These are phyloP conservation scores for Cercospora berteroae DNA, from an alignment of 2,329 filamentous ascomycete species.

Conservation along the genomic window DNA sequence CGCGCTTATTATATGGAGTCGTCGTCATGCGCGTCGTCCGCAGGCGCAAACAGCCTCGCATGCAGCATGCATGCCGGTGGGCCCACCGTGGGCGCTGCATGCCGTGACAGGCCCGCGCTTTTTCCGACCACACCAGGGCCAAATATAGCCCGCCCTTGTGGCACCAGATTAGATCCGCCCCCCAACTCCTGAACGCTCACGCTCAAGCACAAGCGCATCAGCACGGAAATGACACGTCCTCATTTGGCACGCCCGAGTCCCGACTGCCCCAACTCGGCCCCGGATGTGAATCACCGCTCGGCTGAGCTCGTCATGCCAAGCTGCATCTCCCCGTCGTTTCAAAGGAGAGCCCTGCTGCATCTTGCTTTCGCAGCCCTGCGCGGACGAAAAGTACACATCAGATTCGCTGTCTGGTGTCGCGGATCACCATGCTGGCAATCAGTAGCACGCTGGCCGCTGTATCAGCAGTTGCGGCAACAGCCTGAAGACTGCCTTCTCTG, in stretches of 20 bases:
- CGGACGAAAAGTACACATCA: not conserved
- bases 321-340: not conserved
- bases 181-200: not conserved
- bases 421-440: not conserved
- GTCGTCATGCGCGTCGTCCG: not conserved
- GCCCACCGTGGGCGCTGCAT: not conserved
- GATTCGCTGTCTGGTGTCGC: not conserved
- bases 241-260: not conserved
- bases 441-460: not conserved
- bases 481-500: not conserved
- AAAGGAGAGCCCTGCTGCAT: not conserved
- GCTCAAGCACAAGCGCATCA: not conserved
- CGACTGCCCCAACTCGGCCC: not conserved
- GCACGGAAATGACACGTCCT: not conserved
- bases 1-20: not conserved
- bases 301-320: not conserved
- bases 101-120: not conserved
- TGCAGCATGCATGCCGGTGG: conserved; percentile 2
- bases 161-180: not conserved
- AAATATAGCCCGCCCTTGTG: not conserved
- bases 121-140: not conserved
- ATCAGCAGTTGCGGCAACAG: not conserved
- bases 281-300: not conserved
- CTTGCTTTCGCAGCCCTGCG: not conserved
- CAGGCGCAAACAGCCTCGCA: not conserved